Base-by-base conservation (phyloP, 768 basidiomycete species). In the Mycena pura region DNA sequence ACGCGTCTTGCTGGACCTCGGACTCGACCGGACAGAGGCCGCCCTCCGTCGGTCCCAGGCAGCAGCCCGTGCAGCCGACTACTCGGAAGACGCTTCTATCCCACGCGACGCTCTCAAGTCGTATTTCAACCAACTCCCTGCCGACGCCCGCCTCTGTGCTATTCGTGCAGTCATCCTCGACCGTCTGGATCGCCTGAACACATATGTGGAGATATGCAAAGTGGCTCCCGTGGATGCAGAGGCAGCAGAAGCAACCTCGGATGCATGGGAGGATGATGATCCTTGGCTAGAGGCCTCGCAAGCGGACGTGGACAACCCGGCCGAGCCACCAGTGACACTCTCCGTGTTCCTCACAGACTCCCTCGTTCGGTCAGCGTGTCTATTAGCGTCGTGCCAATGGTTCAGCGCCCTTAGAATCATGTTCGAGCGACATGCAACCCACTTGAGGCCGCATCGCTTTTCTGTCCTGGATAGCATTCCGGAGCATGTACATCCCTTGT, bases 251-350 rank as follows among this genome's bases (percentile, higher is more conserved):
- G 81, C 82, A 54, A 78, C 80, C 21, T 80, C 81, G 54, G 85
- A 86, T 39, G 90, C 89, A 50, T 91, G 89, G 90, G 85, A 86
- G 66, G 91, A 89, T 66, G 91, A 89, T 66, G 89, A 92, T 71
- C 90, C 91, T 13, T 92, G 90, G 90, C 86, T 79, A 34, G 88
- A 92, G 44, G 73, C 79, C 1, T 70, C 69, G 34, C 74, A 77
- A 43, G 70, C 69, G 22, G 63, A 68, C 15, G 58, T 72, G 38
- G 56, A 74, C 10, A 66, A 70, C n/a, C 57, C 77, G 13, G 60
- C 61, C 66, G 80, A 74, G 69, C 71, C 74, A 21, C 80, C 81
- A 48, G 68, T 94, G 25, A 68, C 84, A 2, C 82, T 96, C 21
- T 77, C 86, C 10, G 67, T 75, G 10, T 95, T 97, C 73, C 80